Base-by-base conservation (phyloP, 768 basidiomycete genomes). In the Amanita jacksonii region DNA sequence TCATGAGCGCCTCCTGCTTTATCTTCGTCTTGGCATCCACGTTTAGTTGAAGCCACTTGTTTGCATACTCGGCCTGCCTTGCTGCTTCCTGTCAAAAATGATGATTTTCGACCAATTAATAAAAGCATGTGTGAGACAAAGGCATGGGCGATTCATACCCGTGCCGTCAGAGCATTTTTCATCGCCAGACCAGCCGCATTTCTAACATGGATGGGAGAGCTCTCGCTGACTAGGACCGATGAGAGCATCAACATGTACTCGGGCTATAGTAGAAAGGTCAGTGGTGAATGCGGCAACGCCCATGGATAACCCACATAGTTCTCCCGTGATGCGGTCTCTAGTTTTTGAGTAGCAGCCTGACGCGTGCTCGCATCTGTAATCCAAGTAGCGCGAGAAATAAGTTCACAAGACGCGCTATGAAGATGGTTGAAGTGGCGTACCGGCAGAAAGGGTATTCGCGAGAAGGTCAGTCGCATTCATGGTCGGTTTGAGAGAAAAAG, bases 131-230 rank as follows among this genome's bases (percentile, higher is more conserved):
- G 16, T 8, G 51, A 54, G 49, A 51, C 33, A 54, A 51, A 41
- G 41, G 38, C 43, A 42, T 47, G 49, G 45, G 34, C 43, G 45
- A 45, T 8, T 68, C 88, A 64, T 69, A 97, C 94, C 56, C 89
- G 73, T 49, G 93, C 90, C 25, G 83, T 77, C 47, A 99, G 65
- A 48, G 91, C 77, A 63, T 99, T 99, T 77, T 98, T 99, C 64
- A 99, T 70, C 15, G 94, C 93, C 41, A 99, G 73, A 60, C 90
- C 92, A 18, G 96, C 93, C n/a, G 94, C 92, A 58, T 88, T 94
- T 52, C 96, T 75, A 41, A 93, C 77, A 60, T 90, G 81, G 25
- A 80, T 56, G 10, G 74, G 69, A 5, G 74, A 74, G 34, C 51
- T 66, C 59, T 92, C 89, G 53, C 90, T 83, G 22, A 81, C 78